Conservation (phyloP, 371 early-diverging fungal species). For the Rhizopus stolonifer region DNA sequence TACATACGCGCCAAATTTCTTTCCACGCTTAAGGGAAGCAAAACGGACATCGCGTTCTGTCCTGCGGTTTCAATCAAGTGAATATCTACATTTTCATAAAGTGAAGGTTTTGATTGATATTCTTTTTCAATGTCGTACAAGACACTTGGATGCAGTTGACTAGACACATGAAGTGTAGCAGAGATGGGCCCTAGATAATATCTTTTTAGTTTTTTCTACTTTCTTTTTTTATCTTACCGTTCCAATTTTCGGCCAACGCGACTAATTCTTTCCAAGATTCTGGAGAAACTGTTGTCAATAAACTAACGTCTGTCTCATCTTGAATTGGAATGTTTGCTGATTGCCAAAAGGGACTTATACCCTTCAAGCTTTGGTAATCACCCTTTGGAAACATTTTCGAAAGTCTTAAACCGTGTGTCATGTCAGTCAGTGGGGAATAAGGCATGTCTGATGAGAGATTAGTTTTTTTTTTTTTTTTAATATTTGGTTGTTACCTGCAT, state of each 20-base stretch:
- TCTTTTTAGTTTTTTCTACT: conserved; percentile 2
- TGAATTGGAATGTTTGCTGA: conserved; percentile 21
- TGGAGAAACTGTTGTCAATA: conserved; percentile 38
- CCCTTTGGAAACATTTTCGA: conserved; percentile 44
- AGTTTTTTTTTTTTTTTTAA: conserved; percentile 2
- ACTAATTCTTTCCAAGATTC: conserved; percentile 39
- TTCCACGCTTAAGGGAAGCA: conserved; percentile 40
- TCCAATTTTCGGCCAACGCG: conserved; percentile 37
- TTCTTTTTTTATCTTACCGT: conserved; percentile 24
- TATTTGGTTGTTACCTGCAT: conserved; percentile 26
- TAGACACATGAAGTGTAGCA: conserved; percentile 33
- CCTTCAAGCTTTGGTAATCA: conserved; percentile 16
- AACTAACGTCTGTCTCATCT: conserved; percentile 25
- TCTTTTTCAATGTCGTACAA: conserved; percentile 16
- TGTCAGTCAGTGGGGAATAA: conserved; percentile 37
- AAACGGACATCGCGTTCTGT: conserved; percentile 22
- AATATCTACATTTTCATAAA: conserved; percentile 32
- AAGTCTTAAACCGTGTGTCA: conserved; percentile 46
- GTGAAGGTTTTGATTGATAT: conserved; percentile 21
- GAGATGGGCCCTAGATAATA: conserved; percentile 43
- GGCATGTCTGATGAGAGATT: conserved; percentile 18
- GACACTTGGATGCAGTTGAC: conserved; percentile 5
- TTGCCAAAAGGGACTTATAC: conserved; percentile 35
- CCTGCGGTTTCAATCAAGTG: conserved; percentile 30
- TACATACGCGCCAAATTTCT: conserved; percentile 48